phyloP scores from a whole-genome alignment of 2,329 filamentous ascomycete genomes.

The Geosmithia morbida region DNA sequence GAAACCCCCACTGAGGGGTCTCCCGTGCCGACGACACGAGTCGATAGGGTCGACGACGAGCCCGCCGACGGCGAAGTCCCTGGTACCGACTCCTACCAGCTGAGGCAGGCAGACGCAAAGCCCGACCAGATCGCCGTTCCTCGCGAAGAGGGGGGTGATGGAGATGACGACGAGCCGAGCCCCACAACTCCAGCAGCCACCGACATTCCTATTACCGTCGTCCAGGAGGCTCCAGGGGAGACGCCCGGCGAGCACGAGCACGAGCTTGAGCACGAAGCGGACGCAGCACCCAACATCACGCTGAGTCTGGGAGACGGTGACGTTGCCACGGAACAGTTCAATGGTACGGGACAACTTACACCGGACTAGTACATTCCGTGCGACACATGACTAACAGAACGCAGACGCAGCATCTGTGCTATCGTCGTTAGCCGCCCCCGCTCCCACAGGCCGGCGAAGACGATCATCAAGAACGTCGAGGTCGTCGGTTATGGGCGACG shows the following conservation, averaged over 20 bases:
- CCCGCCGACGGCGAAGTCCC: slow-evolving; percentile 42
- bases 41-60: slow-evolving; percentile 41
- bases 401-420: neutral
- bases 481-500: slow-evolving; percentile 5
- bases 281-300: slow-evolving; percentile 32
- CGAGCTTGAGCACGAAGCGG: slow-evolving; percentile 7
- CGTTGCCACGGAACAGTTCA: slow-evolving; percentile 8
- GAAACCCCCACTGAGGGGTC: slow-evolving; percentile 27
- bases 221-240: slow-evolving; percentile 34
- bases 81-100: slow-evolving; percentile 41
- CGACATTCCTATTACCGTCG: slow-evolving; percentile 32
- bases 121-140: slow-evolving; percentile 46
- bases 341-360: slow-evolving; percentile 11
- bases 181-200: slow-evolving; percentile 7
- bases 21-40: slow-evolving; percentile 42
- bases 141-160: slow-evolving; percentile 10
- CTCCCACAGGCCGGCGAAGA: neutral
- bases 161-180: slow-evolving; percentile 7
- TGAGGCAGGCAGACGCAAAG: slow-evolving; percentile 40
- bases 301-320: neutral
- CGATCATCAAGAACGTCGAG: slow-evolving; percentile 1
- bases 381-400: neutral
- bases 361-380: neutral
- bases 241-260: neutral
- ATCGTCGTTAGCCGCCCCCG: neutral